These are phyloP conservation scores for Hymenoscyphus linearis DNA, from an alignment of 2,329 filamentous ascomycete genomes.

Conservation along the genomic window DNA sequence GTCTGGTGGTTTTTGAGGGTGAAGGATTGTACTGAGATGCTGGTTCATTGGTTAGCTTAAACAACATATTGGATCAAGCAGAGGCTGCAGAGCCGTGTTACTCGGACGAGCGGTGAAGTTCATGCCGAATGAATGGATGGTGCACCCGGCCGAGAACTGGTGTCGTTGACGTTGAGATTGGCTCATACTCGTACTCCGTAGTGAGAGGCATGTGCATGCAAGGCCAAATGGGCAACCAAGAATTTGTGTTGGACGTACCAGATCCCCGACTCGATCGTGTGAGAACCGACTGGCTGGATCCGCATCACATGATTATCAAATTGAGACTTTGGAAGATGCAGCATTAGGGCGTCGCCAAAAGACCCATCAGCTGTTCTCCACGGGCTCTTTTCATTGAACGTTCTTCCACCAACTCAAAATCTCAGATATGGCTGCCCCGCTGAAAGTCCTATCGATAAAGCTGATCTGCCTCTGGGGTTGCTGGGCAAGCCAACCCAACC, in stretches of 20 bases:
- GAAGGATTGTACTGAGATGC: not conserved
- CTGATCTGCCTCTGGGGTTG: conserved; percentile 3
- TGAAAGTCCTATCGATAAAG: conserved; percentile 1
- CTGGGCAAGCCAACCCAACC: conserved; percentile 2
- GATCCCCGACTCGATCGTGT: not conserved
- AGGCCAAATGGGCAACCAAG: not conserved
- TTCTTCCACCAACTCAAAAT: not conserved
- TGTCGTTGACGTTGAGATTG: not conserved
- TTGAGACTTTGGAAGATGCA: not conserved
- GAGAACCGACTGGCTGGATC: not conserved
- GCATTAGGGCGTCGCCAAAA: not conserved
- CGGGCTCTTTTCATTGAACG: not conserved
- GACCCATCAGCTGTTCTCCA: not conserved
- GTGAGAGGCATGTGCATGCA: not conserved
- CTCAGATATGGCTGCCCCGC: not conserved
- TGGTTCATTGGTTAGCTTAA: not conserved
- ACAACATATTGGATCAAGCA: not conserved
- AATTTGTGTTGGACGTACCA: not conserved
- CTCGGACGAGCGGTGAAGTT: conserved; percentile 1
- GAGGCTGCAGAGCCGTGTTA: not conserved
- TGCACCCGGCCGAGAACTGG: not conserved
- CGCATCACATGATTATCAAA: not conserved
- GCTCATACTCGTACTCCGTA: no score
- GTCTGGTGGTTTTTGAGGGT: not conserved
- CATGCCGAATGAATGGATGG: not conserved